Evolutionary conservation across 257 asterid species (phyloP), one percentile per base, ranked within the genome.

Genomic region (Linderniella brevidens): DNA sequence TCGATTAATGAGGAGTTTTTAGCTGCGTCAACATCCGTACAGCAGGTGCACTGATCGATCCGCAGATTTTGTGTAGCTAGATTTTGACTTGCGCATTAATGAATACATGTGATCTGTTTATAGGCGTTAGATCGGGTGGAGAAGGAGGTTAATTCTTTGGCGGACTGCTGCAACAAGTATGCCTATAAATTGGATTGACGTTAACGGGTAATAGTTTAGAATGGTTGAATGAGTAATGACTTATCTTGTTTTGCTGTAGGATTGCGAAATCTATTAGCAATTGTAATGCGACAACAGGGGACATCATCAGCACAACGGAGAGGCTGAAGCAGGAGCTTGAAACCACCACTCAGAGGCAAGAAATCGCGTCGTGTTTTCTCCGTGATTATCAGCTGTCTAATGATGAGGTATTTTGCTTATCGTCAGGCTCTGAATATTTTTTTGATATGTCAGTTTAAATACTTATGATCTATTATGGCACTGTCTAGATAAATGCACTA

Each of bases 271-370:
- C 96, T 50, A 75, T 88, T 55, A 69, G 66, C 75, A 81, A 76
- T 55, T 88, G 95, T 63, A 83, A 87, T 72, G 75, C 93, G 47
- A 75, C 92, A 55, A 88, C 98, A n/a, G 94, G 96, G 40, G 96
- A 88, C 69, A 84, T 88, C 50, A 80, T 84, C 61, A 81, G 92
- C 62, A 78, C 96, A 52, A 84, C 98, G 2, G 96, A 88, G 77
- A 78, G 98, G 79, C 96, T 88, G 36, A 88, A 84, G 58, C 96
- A 81, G 68, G 98, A 84, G 62, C 86, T 88, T 66, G 94, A 84
- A 71, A 69, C 76, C 58, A 85, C 96, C 20, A 76, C 87, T 25
- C 85, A 88, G 74, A 81, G 86, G 71, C 98, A 88, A 70, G 98
- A 84, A 62, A 88, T 88, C 45, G 96, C 77, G 9, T 80, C 94